phyloP scores from a whole-genome alignment of 139 green algal genomes.

The Closterium sp. region DNA sequence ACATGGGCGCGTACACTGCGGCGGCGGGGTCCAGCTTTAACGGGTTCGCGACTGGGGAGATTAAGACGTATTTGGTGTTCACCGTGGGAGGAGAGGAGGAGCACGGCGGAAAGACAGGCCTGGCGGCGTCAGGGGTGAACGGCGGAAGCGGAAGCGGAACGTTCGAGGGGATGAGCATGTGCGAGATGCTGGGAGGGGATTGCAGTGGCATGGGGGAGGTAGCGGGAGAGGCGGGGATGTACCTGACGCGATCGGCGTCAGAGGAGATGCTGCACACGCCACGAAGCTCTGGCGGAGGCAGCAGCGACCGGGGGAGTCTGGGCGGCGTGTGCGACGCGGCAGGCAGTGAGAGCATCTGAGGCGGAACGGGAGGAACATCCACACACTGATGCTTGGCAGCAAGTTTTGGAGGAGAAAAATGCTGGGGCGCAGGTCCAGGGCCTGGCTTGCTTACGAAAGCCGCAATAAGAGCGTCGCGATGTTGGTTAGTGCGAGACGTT shows the following conservation, averaged over 20 bases:
- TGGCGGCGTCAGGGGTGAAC: neutral
- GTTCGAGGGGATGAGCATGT: neutral
- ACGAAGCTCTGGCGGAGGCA: neutral
- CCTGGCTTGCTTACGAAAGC: no score
- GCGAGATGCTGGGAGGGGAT: neutral
- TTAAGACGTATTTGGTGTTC: constrained; percentile 47
- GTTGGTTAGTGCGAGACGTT: no score
- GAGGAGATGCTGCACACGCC: constrained; percentile 8
- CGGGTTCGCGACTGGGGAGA: constrained; percentile 37
- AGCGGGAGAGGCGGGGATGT: neutral
- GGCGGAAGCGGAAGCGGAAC: neutral
- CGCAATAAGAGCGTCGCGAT: no score
- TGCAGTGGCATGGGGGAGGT: neutral
- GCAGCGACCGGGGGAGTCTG: neutral
- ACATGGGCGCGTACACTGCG: constrained; percentile 90
- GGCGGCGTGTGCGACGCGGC: neutral
- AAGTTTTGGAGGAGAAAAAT: neutral
- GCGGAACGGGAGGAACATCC: neutral
- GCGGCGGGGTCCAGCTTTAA: constrained; percentile 61
- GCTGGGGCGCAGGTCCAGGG: no score
- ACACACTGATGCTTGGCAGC: neutral
- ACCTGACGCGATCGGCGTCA: neutral
- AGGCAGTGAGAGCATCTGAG: neutral
- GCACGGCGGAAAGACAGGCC: neutral
- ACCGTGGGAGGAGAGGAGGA: neutral